Percentiles rank a stretch among this genome's conserved stretches.
phyloP scores from a whole-genome alignment of 768 basidiomycete genomes.

The Exidia glandulosa region DNA sequence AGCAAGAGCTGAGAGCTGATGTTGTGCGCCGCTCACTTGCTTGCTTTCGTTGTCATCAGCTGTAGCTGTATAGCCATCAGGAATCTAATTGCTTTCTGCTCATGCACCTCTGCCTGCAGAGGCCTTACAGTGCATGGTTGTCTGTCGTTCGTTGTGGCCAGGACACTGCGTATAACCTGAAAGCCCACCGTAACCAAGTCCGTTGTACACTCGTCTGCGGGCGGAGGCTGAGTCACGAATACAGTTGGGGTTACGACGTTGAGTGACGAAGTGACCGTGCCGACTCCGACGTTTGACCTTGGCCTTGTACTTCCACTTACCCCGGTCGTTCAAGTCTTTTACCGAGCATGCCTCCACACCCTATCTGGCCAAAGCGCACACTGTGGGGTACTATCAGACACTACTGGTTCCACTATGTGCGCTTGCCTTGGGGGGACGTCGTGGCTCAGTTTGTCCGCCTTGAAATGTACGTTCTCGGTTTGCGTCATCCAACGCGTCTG shows the following conservation, averaged over 20 bases:
- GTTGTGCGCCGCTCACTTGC: neutral
- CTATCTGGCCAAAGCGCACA: conserved; percentile 97
- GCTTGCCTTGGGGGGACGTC: neutral
- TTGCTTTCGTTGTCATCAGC: neutral
- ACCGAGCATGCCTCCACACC: no score
- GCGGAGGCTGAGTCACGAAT: no score
- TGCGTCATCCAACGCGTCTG: neutral
- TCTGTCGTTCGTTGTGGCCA: conserved; percentile 31
- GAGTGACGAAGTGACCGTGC: no score
- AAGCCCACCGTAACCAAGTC: no score
- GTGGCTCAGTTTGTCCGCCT: neutral
- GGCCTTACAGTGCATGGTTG: neutral
- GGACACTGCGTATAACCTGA: conserved; percentile 73
- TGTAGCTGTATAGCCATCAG: no score
- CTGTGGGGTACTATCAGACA: conserved; percentile 78
- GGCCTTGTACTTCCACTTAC: no score
- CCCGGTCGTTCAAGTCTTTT: no score
- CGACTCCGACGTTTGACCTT: no score
- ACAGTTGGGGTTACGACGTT: no score
- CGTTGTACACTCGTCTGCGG: no score
- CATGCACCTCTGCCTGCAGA: neutral
- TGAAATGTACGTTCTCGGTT: neutral
- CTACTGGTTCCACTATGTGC: conserved; percentile 23
- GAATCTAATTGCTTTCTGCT: neutral
- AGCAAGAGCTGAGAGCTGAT: neutral